Base-by-base conservation (phyloP, 1,284 basidiomycete genomes). In the Phlebopus sp. region DNA sequence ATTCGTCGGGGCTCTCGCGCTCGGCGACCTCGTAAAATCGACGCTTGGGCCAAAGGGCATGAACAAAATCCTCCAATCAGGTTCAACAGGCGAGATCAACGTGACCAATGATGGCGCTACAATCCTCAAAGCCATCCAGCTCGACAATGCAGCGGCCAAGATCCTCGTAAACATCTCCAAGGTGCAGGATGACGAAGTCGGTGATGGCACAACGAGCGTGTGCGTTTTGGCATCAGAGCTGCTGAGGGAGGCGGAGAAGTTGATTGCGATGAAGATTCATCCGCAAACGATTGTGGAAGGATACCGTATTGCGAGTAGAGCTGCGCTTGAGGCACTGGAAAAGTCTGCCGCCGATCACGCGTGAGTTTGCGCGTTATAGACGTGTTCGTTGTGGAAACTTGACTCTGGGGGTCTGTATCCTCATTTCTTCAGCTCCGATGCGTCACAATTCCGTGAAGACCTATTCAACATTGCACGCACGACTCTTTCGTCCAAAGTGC, bases 161-260 rank as follows among this genome's bases (percentile, higher is more conserved):
- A 98, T 99, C 66, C 81, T 99, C 45, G 97, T 99, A 63, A 98
- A 99, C 72, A 99, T 99, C 68, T 96, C 92, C n/a, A 99, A 99
- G 68, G 95, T 98, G 14, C 97, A 99, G 72, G 97, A 99, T 63
- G 97, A 99, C 67, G 97, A 99, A 72, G 87, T 99, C 39, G 97
- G 97, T 14, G 97, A 98, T 71, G 97, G 97, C 23, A 99, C 95
- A 19, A 99, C 95, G 9, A 86, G 80, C 44, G 96, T 99, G 31
- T 94, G 92, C 54, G 95, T 99, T 1, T 73, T 99, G 9, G 92
- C 95, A 1, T 84, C 92, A 10, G 97, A 99, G 66, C 72, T 99
- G 50, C 67, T 99, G 55, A 74, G 97, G 50, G 97, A 98, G 71
- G 97, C 96, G 5, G 96, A 99, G 71, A 96, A 94, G 72, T 72